phyloP scores from a whole-genome alignment of 2,329 filamentous ascomycete species.

The Xylaria arbuscula region DNA sequence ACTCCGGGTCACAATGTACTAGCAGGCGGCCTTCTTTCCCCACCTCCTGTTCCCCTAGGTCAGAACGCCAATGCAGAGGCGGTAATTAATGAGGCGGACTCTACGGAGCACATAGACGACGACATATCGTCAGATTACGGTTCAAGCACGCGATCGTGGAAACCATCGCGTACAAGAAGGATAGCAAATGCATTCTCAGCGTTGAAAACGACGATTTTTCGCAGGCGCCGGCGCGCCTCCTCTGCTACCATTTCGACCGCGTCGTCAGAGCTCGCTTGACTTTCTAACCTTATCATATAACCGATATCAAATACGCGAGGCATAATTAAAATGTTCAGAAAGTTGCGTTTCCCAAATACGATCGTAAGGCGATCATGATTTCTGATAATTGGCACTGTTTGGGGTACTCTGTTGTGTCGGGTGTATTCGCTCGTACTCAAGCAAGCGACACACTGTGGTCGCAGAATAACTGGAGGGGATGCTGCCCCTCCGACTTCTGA shows the following conservation, averaged over 20 bases:
- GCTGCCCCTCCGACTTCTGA: not conserved
- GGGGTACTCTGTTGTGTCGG: not conserved
- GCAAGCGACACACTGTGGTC: not conserved
- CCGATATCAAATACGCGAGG: not conserved
- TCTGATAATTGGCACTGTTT: not conserved
- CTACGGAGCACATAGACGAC: not conserved
- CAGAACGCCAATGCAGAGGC: not conserved
- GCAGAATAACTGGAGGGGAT: not conserved
- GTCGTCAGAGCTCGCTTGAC: not conserved
- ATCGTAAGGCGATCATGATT: not conserved
- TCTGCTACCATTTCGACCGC: not conserved
- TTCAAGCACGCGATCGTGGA: not conserved
- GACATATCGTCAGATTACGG: constrained; percentile 5
- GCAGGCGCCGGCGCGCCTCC: constrained; percentile 24
- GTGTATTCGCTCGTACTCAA: not conserved
- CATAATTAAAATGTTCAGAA: not conserved
- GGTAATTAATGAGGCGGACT: not conserved
- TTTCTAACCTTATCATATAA: not conserved
- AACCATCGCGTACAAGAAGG: constrained; percentile 12
- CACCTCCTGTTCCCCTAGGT: not conserved
- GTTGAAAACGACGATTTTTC: constrained; percentile 24
- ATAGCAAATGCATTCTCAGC: constrained; percentile 25
- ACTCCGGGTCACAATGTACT: not conserved
- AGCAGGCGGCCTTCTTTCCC: not conserved
- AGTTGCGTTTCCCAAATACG: not conserved